These are phyloP conservation scores for Fusarium haematococcum DNA, from an alignment of 2,329 filamentous ascomycete species.

Conservation along the genomic window DNA sequence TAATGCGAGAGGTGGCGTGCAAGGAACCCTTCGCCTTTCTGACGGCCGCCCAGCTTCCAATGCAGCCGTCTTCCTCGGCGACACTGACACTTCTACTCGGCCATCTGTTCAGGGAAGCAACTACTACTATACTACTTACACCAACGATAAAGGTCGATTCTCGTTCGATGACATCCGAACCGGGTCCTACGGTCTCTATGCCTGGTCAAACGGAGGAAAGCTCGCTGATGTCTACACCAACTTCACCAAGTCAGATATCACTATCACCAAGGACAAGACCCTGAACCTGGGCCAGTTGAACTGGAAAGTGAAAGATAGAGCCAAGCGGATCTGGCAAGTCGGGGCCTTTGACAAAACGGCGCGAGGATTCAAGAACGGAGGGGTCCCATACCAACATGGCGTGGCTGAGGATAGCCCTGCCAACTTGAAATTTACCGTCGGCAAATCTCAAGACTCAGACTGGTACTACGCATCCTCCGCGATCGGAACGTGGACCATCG, in stretches of 20 bases:
- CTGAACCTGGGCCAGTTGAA: constrained; percentile 9
- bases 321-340: constrained; percentile 24
- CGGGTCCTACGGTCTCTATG: constrained; percentile 16
- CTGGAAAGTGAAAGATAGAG: constrained; percentile 9
- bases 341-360: constrained; percentile 26
- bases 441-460: constrained; percentile 18
- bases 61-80: constrained; percentile 18
- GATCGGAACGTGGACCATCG: constrained; percentile 17
- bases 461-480: constrained; percentile 27
- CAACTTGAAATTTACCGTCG: constrained; percentile 19
- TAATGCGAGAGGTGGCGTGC: constrained; percentile 8
- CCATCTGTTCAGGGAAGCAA: constrained; percentile 37
- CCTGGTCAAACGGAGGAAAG: constrained; percentile 20
- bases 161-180: constrained; percentile 16
- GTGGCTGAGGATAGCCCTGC: constrained; percentile 19
- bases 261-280: constrained; percentile 18
- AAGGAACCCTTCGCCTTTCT: constrained; percentile 21
- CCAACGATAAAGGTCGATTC: constrained; percentile 22
- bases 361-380: constrained; percentile 23
- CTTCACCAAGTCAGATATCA: constrained; percentile 15
- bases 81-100: constrained; percentile 6
- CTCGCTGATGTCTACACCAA: constrained; percentile 27
- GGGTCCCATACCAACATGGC: constrained; percentile 21
- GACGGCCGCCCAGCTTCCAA: constrained; percentile 19
- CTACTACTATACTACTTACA: constrained; percentile 25